These are phyloP conservation scores for Solidago caesia DNA, from an alignment of 129 eudicot genomes.

Conservation along the genomic window DNA sequence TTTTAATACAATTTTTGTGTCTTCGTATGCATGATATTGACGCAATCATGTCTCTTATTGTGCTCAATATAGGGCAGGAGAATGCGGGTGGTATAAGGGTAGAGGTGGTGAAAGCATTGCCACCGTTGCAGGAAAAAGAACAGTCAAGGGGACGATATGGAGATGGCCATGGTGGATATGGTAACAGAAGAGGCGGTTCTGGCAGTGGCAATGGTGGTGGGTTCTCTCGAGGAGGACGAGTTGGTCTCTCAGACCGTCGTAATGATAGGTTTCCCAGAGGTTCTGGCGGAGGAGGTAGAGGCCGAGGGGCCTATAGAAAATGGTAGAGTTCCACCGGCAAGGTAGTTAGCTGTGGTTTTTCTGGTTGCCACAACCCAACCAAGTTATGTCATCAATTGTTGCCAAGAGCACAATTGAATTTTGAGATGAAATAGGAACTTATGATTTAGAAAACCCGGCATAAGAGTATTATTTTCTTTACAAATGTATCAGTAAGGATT, in stretches of 20 bases:
- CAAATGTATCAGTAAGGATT: not conserved
- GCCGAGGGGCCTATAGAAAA: conserved; percentile 39
- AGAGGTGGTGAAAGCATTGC: conserved; percentile 64
- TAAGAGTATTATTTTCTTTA: not conserved
- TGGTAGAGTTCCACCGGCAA: conserved; percentile 36
- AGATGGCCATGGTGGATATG: not conserved
- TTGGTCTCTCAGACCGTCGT: conserved; percentile 35
- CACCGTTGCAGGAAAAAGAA: conserved; percentile 68
- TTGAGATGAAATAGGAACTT: conserved; percentile 22
- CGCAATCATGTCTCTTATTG: not conserved
- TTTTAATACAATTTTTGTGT: not conserved
- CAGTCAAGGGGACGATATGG: conserved; percentile 45
- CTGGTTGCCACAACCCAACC: conserved; percentile 29
- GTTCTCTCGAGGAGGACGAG: conserved; percentile 34
- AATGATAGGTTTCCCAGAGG: conserved; percentile 35
- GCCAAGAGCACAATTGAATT: conserved; percentile 21
- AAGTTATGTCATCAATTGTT: not conserved
- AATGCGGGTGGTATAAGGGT: conserved; percentile 59
- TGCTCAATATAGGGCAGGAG: not conserved
- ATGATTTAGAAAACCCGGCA: not conserved
- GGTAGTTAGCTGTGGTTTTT: not conserved
- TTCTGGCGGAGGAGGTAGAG: conserved; percentile 44
- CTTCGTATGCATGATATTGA: not conserved
- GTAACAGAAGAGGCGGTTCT: not conserved
- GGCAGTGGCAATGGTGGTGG: conserved; percentile 38